These are phyloP conservation scores for Pistacia vera DNA, from an alignment of 345 rosid genomes.

Conservation along the genomic window DNA sequence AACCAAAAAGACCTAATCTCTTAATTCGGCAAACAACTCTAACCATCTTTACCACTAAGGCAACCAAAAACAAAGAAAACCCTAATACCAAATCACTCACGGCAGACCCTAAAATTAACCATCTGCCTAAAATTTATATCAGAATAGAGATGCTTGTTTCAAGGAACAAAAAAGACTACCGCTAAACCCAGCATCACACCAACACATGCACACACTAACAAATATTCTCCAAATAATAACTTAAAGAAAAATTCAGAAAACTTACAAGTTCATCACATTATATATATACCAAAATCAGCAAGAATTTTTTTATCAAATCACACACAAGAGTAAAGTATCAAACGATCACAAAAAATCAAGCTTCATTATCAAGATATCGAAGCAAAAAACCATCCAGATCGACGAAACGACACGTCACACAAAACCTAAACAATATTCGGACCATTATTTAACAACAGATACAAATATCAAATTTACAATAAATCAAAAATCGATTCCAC, in stretches of 20 bases:
- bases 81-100: neutral
- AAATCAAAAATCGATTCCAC: neutral
- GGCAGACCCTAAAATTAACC: slow-evolving; percentile 1
- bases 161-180: neutral
- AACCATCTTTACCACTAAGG: neutral
- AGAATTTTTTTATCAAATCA: neutral
- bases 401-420: neutral
- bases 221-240: neutral
- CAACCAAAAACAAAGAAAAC: neutral
- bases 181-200: neutral
- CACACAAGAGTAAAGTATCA: neutral
- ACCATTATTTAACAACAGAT: no score
- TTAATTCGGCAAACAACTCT: neutral
- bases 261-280: neutral
- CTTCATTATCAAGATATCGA: neutral
- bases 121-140: neutral
- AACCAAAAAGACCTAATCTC: neutral
- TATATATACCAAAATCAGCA: neutral
- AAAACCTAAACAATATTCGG: neutral
- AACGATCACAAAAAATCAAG: neutral
- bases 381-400: neutral
- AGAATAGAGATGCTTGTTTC: neutral
- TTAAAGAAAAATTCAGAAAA: neutral
- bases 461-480: neutral
- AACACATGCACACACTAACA: neutral